Base-by-base conservation (phyloP, 2,329 filamentous ascomycete species). In the Stemphylium lycopersici region DNA sequence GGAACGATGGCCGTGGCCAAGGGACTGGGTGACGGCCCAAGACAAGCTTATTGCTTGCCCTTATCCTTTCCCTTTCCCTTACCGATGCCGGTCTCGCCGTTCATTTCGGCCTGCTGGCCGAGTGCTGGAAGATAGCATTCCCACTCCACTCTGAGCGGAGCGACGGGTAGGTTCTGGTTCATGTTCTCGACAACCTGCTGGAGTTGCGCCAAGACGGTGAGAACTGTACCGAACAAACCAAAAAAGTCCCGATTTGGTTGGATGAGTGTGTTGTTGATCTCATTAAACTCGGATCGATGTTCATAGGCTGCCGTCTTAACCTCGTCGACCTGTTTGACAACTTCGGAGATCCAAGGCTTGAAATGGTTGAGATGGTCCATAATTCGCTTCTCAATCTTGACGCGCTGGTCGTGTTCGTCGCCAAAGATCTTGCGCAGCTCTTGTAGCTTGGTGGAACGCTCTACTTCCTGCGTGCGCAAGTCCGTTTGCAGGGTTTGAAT, bases 121-220 rank as follows among this genome's bases (percentile, higher is more conserved):
- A 48, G 48, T 11, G 20, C 29, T n/a, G 39, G 33, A 2, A 60
- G 42, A 4, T 54, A 43, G 31, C 22, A 37, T 8, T 29, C 22
- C 42, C 41, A 58, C 1, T 47, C 31, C 6, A 58, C 8, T 24
- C 29, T 46, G 7, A 57, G 11, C 12, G 48, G 42, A 6, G 39
- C 40, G 20, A 44, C 42, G 2, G 53, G 46, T 2, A 55, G 13
- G 4, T 60, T 62, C 36, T 58, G 45, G 13, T 63, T 65, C 4
- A 62, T 22, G n/a, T 29, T 18, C 7, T 62, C 47, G 6, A 58
- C 15, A 10, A 55, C 15, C 16, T 51, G 34, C 15, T 62, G 56
- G 6, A 63, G 4, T 38, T 62, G 48, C 8, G 34, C 29, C 15
- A 53, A 13, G 10, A 53, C 38, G 0, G 50, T 6, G 6, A 62